These are phyloP conservation scores for Flaveria brownii DNA, from an alignment of 129 eudicot species.

Conservation along the genomic window DNA sequence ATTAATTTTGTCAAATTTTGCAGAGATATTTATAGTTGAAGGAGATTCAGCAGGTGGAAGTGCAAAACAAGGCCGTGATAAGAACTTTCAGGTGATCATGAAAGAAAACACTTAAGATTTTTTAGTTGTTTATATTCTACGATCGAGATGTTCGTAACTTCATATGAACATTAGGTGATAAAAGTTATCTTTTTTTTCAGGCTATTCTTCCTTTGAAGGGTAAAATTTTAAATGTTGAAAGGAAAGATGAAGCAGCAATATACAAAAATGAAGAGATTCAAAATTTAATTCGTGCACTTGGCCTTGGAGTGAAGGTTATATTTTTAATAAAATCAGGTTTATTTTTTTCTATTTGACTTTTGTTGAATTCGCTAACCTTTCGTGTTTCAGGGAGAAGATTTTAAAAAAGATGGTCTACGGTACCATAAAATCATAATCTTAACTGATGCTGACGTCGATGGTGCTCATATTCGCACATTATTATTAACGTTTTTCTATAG, in stretches of 20 bases:
- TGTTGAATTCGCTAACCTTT: not conserved
- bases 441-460: slow-evolving; percentile 99
- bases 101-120: not conserved
- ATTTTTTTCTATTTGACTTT: not conserved
- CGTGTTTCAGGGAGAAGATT: slow-evolving; percentile 91
- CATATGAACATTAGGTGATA: not conserved
- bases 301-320: slow-evolving; percentile 95
- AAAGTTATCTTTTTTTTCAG: slow-evolving; percentile 43
- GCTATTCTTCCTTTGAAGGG: slow-evolving; percentile 97
- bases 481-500: slow-evolving; percentile 90
- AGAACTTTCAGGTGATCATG: slow-evolving; percentile 75
- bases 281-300: slow-evolving; percentile 84
- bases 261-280: slow-evolving; percentile 94
- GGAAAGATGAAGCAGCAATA: slow-evolving; percentile 96
- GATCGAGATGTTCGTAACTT: not conserved
- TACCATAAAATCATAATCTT: slow-evolving; percentile 92
- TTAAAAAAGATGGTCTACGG: slow-evolving; percentile 78
- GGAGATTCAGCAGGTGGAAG: slow-evolving; percentile 99
- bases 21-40: slow-evolving; percentile 97
- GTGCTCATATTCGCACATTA: slow-evolving; percentile 95
- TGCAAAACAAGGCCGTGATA: slow-evolving; percentile 98
- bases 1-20: slow-evolving; percentile 5
- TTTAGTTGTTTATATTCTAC: slow-evolving; percentile 1
- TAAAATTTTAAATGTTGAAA: slow-evolving; percentile 84
- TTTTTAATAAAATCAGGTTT: not conserved